Conservation (phyloP, 2,329 filamentous ascomycete genomes). For the Fusarium stilboides region DNA sequence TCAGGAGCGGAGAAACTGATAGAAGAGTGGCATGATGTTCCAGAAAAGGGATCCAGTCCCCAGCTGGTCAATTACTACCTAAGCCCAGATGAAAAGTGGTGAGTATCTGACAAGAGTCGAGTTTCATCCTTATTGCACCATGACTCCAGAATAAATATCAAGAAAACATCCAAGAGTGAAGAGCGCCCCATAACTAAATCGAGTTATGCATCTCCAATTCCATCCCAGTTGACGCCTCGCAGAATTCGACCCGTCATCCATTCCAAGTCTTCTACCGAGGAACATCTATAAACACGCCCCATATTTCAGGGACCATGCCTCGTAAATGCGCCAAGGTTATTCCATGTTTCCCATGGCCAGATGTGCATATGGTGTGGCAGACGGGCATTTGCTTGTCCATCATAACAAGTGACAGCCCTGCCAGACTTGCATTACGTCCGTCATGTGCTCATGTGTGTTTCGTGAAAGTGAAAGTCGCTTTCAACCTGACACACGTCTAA, state of each 20-base stretch:
- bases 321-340: conserved; percentile 15
- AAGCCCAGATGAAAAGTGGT: conserved; percentile 8
- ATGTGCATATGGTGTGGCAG: conserved; percentile 21
- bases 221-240: conserved; percentile 16
- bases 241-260: conserved; percentile 9
- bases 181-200: neutral
- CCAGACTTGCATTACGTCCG: conserved; percentile 15
- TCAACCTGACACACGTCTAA: conserved; percentile 45
- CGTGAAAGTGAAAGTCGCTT: too few relatives aligned
- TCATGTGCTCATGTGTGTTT: too few relatives aligned
- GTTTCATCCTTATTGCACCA: conserved; percentile 31
- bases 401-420: neutral
- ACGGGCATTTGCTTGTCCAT: conserved; percentile 18
- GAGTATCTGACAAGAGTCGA: conserved; percentile 40
- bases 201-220: conserved; percentile 13
- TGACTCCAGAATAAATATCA: conserved; percentile 29
- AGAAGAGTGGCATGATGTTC: conserved; percentile 15
- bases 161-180: conserved; percentile 4
- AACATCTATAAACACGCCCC: conserved; percentile 3
- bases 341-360: conserved; percentile 16
- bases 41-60: conserved; percentile 5
- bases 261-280: neutral
- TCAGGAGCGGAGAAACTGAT: neutral
- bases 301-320: conserved; percentile 28
- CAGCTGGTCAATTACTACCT: conserved; percentile 1